Percentiles rank a stretch among this genome's conserved stretches.
These are phyloP conservation scores for Candida yuanshanica DNA, from an alignment of 805 yeast species.

Conservation along the genomic window DNA sequence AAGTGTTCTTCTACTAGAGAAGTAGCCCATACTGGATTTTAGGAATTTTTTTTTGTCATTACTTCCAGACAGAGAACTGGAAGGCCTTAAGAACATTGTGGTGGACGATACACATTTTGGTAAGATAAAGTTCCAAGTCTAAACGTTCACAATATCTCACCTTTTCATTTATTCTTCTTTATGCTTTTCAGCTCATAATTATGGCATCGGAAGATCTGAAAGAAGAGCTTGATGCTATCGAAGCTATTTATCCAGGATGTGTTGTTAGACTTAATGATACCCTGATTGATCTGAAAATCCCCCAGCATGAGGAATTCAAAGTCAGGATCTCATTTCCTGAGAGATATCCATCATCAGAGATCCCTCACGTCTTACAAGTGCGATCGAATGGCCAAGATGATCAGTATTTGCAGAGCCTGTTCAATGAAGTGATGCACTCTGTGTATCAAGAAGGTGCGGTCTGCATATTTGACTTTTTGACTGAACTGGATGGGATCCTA, in stretches of 20 bases:
- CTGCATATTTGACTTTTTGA: conserved; percentile 71
- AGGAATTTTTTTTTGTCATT: too few relatives aligned
- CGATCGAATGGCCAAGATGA: conserved; percentile 30
- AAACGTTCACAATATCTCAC: too few relatives aligned
- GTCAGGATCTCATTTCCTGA: conserved; percentile 71
- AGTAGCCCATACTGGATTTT: too few relatives aligned
- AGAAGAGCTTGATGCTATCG: conserved; percentile 78
- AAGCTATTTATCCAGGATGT: conserved; percentile 79
- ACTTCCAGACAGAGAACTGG: too few relatives aligned
- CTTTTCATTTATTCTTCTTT: too few relatives aligned
- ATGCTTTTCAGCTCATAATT: not conserved
- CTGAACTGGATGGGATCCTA: conserved; percentile 56
- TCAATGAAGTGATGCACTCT: conserved; percentile 47
- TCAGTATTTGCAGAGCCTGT: conserved; percentile 41
- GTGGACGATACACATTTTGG: too few relatives aligned
- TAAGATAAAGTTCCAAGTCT: too few relatives aligned
- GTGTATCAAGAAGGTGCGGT: conserved; percentile 60
- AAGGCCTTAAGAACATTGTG: too few relatives aligned
- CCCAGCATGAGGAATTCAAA: conserved; percentile 54
- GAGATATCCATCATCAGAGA: conserved; percentile 54
- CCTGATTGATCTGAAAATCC: conserved; percentile 43
- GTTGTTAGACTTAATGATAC: conserved; percentile 31
- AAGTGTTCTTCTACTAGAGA: too few relatives aligned
- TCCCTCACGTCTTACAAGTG: conserved; percentile 63
- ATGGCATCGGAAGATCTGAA: conserved; percentile 41